phyloP scores from a whole-genome alignment of 2,329 filamentous ascomycete genomes.

The Stagonosporopsis vannaccii region DNA sequence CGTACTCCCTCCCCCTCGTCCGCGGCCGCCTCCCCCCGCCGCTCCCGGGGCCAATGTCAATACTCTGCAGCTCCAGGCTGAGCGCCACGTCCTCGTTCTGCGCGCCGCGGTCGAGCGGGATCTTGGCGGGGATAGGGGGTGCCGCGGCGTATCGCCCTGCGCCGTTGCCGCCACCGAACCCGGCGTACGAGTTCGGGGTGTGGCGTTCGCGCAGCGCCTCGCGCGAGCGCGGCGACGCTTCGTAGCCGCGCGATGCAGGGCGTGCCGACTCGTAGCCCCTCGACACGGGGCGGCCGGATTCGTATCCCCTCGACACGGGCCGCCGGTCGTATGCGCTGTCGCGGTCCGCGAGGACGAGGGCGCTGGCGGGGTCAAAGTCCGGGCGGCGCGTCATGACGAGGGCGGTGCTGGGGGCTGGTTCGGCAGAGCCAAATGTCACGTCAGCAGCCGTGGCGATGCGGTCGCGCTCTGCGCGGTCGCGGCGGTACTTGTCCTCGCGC shows the following conservation, averaged over 20 bases:
- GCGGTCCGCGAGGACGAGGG: slow-evolving; percentile 35
- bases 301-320: slow-evolving; percentile 38
- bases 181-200: slow-evolving; percentile 41
- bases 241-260: slow-evolving; percentile 39
- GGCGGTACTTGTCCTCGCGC: slow-evolving; percentile 42
- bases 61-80: slow-evolving; percentile 71
- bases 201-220: slow-evolving; percentile 46
- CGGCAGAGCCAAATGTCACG: slow-evolving; percentile 28
- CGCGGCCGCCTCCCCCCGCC: slow-evolving; percentile 31
- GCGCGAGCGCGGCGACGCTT: slow-evolving; percentile 24
- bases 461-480: slow-evolving; percentile 44
- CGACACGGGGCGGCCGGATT: slow-evolving; percentile 21
- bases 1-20: slow-evolving; percentile 13
- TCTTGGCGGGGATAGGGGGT: slow-evolving; percentile 74
- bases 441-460: slow-evolving; percentile 42
- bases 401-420: slow-evolving; percentile 33
- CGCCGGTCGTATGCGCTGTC: slow-evolving; percentile 26
- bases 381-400: slow-evolving; percentile 39
- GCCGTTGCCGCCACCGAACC: neutral
- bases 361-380: slow-evolving; percentile 18
- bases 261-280: slow-evolving; percentile 32
- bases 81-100: slow-evolving; percentile 62
- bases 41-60: slow-evolving; percentile 53
- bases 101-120: slow-evolving; percentile 58
- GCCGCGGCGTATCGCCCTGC: slow-evolving; percentile 40